These are phyloP conservation scores for Colletotrichum sp. DNA, from an alignment of 2,329 filamentous ascomycete species.

Conservation along the genomic window DNA sequence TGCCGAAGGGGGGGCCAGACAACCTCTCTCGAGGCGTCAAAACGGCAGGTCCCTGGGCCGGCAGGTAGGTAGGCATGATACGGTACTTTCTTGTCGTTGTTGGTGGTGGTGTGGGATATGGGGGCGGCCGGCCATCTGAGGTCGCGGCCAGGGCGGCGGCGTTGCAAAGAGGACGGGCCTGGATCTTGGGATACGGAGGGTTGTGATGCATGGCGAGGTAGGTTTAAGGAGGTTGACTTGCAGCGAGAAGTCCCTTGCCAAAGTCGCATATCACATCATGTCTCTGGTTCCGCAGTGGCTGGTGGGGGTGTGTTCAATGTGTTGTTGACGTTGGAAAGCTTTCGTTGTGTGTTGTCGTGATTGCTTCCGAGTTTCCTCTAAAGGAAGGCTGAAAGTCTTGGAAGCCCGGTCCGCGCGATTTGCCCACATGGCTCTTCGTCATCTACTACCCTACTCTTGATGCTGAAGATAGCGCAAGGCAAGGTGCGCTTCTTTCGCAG, in stretches of 20 bases:
- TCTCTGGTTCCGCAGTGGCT: not conserved
- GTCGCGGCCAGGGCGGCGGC: not conserved
- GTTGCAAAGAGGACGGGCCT: not conserved
- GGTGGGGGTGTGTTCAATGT: not conserved
- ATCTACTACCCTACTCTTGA: not conserved
- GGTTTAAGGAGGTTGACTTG: not conserved
- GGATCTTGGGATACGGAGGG: not conserved
- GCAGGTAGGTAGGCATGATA: not conserved
- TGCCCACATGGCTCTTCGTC: not conserved
- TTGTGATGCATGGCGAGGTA: not conserved
- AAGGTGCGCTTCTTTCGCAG: not conserved
- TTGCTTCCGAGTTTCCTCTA: slow-evolving; percentile 8
- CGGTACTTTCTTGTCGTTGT: not conserved
- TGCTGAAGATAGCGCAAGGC: not conserved
- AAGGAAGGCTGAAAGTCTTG: not conserved
- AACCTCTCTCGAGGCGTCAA: not conserved
- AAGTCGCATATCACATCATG: not conserved
- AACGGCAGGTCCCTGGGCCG: not conserved
- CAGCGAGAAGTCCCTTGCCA: not conserved
- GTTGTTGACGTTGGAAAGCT: not conserved
- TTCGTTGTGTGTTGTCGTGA: not conserved
- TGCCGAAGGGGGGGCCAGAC: not conserved
- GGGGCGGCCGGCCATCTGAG: not conserved
- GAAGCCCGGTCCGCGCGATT: not conserved
- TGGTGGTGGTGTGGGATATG: not conserved